Evolutionary conservation across 2,329 filamentous ascomycete species (phyloP), one percentile per base, ranked within the genome.

Genomic region (Nigrospora osmanthi): DNA sequence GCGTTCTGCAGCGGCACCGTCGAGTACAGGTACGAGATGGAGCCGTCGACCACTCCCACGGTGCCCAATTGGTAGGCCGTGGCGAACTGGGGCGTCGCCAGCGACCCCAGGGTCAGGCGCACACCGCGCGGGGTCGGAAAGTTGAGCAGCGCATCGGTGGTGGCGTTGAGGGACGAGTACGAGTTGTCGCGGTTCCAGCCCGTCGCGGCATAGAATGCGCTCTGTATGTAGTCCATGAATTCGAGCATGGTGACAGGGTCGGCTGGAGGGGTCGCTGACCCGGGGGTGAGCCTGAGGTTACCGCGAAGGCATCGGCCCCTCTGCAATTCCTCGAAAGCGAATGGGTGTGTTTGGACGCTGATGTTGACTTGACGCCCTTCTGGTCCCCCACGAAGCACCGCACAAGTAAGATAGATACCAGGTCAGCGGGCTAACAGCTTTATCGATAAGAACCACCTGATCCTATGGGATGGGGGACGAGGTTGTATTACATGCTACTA

Each of bases 181-280:
- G 87, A 93, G 67, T 95, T 95, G 72, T 96, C 89, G 59, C 81
- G 76, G 62, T 90, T 87, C 90, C 90, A 96, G 63, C 85, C 79
- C 38, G 89, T 90, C 46, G 86, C 84, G 62, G 86, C 77, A 65
- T 89, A 87, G 70, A 95, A 96, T 58, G 88, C 87, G 69, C 85
- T 79, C 69, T 95, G 89, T 71, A 96, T 85, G 72, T 94, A 91
- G 69, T 95, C 89, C 88, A 96, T 95, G 73, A 95, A 96, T 69
- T 90, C 85, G 71, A 93, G 83, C 90, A 96, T 96, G 44, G 43
- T 69, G 12, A 14, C 17, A 31, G 28, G 11, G 23, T 32, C 28
- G 23, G 38, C 16, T 11, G 12, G 32, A 34, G 3, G 15, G 40
- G 13, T 42, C 34, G 40, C 40, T 42, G 35, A 42, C 40, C 40